These are phyloP conservation scores for Aphanomyces cochlioides DNA, from an alignment of 352 stramenopile species.

Conservation along the genomic window DNA sequence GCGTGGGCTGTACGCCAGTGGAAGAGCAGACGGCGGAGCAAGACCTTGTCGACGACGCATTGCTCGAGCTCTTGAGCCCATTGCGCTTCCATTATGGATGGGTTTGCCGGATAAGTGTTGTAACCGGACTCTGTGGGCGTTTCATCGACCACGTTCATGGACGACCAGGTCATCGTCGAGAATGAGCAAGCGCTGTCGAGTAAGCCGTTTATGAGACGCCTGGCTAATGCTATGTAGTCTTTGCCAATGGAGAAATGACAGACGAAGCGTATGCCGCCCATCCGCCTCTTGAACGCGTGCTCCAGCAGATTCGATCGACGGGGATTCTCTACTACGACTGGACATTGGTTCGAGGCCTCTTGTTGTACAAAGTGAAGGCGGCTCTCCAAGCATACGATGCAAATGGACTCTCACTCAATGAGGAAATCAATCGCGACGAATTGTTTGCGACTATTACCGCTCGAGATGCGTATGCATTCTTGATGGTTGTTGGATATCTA, in stretches of 20 bases:
- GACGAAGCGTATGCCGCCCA: conserved; percentile 36
- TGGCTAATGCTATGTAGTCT: conserved; percentile 35
- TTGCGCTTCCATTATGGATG: not conserved
- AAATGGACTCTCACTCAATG: conserved; percentile 31
- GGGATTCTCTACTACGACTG: conserved; percentile 70
- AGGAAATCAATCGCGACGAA: conserved; percentile 12
- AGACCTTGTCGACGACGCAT: conserved; percentile 8
- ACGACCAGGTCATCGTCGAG: conserved; percentile 45
- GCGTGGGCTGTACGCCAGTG: conserved; percentile 24
- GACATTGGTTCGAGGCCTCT: conserved; percentile 61
- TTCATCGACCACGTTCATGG: not conserved
- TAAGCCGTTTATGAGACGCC: conserved; percentile 27
- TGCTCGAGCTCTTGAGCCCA: not conserved
- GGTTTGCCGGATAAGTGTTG: not conserved
- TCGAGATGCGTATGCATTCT: not conserved
- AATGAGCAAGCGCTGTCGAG: conserved; percentile 67
- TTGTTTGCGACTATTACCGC: not conserved
- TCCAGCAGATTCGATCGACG: conserved; percentile 65
- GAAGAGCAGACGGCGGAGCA: conserved; percentile 23
- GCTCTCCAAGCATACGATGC: conserved; percentile 57
- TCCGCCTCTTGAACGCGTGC: conserved; percentile 50
- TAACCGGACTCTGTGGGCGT: not conserved
- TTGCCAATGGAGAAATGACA: conserved; percentile 46
- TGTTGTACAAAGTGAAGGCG: conserved; percentile 51
- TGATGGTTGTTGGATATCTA: not conserved